Base-by-base conservation (phyloP, 768 basidiomycete species). In the Lentinula boryana region DNA sequence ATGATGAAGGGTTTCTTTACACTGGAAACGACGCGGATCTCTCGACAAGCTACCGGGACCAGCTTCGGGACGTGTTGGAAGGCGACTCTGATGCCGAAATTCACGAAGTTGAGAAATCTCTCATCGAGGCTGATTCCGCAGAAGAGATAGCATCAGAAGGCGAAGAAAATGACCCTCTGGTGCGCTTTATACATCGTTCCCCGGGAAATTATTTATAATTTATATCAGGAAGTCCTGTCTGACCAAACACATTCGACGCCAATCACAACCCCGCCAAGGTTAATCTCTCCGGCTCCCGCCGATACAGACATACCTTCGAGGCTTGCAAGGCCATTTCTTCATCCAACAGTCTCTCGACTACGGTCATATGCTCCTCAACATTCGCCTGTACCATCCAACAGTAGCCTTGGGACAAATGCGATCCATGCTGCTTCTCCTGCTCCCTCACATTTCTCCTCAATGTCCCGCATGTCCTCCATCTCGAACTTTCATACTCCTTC, bases 321-420 rank as follows among this genome's bases (percentile, higher is more conserved):
- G 63, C 68, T 80, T 9, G 73, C 81, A 3, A 79, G 81, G 41
- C 81, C 85, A 12, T 91, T 87, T 69, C 70, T 91, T 18, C 86
- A 89, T 65, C 88, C 88, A 3, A 82, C 78, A n/a, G 81, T 91
- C 5, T 93, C 91, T 32, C 82, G 91, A n/a, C 81, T 91, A 44
- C 88, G 91, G 46, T 91, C 92, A 12, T 80, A 79, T 66, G 78
- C 80, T 5, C 84, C 85, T 12, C 80, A 78, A 27, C 71, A 76
- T 31, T 77, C 79, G 27, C 66, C 69, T 13, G 67, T 75, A 16
- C 78, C 81, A 15, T 77, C 73, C 46, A 72, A 76, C 50, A 75
- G 74, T 44, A 80, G 79, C 60, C 69, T 74, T 33, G 71, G 73
- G 48, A 78, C 81, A 15, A 78, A 80, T 48, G 58, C 74, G 18